phyloP scores from a whole-genome alignment of 179 eudicot species.

The Pouteria campechiana region DNA sequence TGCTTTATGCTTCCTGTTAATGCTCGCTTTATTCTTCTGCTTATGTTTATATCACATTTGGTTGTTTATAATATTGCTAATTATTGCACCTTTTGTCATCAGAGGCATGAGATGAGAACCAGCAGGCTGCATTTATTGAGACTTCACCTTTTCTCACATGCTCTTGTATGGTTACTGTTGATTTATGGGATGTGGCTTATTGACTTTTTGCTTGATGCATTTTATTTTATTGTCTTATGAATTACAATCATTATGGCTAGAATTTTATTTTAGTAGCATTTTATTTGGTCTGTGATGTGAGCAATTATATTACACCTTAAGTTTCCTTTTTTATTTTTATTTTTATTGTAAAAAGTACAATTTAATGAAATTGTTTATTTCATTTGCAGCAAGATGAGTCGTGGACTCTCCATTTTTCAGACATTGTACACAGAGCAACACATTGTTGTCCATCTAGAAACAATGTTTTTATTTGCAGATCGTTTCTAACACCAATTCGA shows the following conservation, averaged over 20 bases:
- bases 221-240: neutral
- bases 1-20: neutral
- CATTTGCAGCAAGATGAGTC: conserved; percentile 37
- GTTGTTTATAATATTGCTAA: conserved; percentile 7
- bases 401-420: conserved; percentile 35
- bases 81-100: too few relatives aligned
- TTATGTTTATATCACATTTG: neutral
- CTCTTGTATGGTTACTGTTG: conserved; percentile 37
- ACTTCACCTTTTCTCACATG: conserved; percentile 31
- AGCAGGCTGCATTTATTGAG: conserved; percentile 19
- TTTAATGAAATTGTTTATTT: neutral
- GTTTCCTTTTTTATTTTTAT: neutral
- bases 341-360: neutral
- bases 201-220: neutral
- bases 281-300: too few relatives aligned
- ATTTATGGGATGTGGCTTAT: neutral
- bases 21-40: neutral
- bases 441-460: conserved; percentile 23
- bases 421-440: conserved; percentile 22
- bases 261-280: too few relatives aligned
- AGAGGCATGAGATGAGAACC: conserved; percentile 31
- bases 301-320: neutral
- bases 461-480: conserved; percentile 32
- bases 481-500: conserved; percentile 32
- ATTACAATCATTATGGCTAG: neutral